A percentile compares a stretch with the other conserved stretches of the same genome.
These are phyloP conservation scores for Coccomyxa sp. DNA, from an alignment of 139 green algal genomes.

Conservation along the genomic window DNA sequence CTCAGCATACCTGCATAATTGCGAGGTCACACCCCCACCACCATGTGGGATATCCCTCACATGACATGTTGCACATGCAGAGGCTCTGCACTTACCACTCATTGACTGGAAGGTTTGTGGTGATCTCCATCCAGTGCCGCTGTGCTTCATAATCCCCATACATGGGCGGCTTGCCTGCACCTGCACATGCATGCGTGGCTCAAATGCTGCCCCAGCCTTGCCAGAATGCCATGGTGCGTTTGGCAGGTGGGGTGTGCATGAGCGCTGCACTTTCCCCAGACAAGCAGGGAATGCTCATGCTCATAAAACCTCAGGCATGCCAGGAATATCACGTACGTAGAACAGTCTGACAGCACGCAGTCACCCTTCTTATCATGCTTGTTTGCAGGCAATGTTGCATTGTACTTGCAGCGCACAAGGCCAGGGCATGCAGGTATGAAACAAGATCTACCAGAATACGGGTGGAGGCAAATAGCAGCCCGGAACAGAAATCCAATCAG, in stretches of 20 bases:
- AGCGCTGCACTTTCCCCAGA: neutral
- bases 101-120: conserved; percentile 58
- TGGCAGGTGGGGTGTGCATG: neutral
- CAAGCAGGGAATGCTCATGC: neutral
- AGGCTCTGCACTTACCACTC: conserved; percentile 71
- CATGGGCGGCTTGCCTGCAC: conserved; percentile 59
- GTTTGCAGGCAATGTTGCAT: too few relatives aligned
- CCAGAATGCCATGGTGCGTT: too few relatives aligned
- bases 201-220: too few relatives aligned
- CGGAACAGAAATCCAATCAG: conserved; percentile 57
- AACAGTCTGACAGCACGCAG: too few relatives aligned
- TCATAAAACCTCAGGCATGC: too few relatives aligned
- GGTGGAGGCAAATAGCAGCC: conserved; percentile 54
- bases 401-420: too few relatives aligned
- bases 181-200: too few relatives aligned
- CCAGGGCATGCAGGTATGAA: too few relatives aligned
- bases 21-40: neutral
- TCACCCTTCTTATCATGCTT: too few relatives aligned
- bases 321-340: neutral
- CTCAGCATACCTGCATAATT: conserved; percentile 35
- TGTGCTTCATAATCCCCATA: conserved; percentile 98
- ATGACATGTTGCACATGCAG: neutral
- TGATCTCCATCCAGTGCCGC: conserved; percentile 99
- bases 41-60: too few relatives aligned
- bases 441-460: conserved; percentile 67